Base-by-base conservation (phyloP, 2,329 filamentous ascomycete genomes). In the Macroventuria anomochaeta region DNA sequence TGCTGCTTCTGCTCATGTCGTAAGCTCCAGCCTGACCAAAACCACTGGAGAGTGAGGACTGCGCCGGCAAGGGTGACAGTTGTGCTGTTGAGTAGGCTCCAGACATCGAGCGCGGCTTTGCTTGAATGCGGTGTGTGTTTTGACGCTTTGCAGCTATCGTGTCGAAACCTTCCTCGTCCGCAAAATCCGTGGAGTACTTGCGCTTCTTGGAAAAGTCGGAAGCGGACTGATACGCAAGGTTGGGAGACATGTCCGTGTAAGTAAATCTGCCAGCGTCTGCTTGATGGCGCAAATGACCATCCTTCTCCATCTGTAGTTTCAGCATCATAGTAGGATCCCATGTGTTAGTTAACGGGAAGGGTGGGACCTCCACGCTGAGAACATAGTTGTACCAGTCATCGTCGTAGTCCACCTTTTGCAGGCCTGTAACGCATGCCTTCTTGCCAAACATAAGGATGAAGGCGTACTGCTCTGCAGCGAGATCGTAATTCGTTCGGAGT, bases 371-470 rank as follows among this genome's bases (percentile, higher is more conserved):
- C 33, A 86, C 85, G 38, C 84, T 85, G 63, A 96, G 81, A 25
- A 83, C 83, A 74, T 95, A 96, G 58, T 87, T 83, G 71, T 85
- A 90, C 48, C 76, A 79, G 17, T 85, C 83, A 61, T 83, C 76
- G 79, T 84, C 62, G 75, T 81, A 70, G 78, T 77, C 78, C 77
- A 80, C 70, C 69, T 88, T 87, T 38, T 84, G 81, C 20, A 92
- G 80, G 50, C 87, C 82, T 53, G 87, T 87, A 48, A 85, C 80
- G 73, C 87, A 88, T 72, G 87, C 87, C 65, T 89, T 85, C n/a
- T 83, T 81, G n/a, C 91, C 91, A 74, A 96, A 96, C 39, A 87
- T 83, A 48, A 96, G 87, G 66, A 90, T 86, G 69, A 79, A 65
- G 15, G 70, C 68, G 55, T 64, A 66, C 79, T 82, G 53, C 81